A percentile compares a stretch with the other conserved stretches of the same genome.
Evolutionary conservation across 2,329 filamentous ascomycete species (phyloP).

Genomic region (Keithomyces neogunnii): DNA sequence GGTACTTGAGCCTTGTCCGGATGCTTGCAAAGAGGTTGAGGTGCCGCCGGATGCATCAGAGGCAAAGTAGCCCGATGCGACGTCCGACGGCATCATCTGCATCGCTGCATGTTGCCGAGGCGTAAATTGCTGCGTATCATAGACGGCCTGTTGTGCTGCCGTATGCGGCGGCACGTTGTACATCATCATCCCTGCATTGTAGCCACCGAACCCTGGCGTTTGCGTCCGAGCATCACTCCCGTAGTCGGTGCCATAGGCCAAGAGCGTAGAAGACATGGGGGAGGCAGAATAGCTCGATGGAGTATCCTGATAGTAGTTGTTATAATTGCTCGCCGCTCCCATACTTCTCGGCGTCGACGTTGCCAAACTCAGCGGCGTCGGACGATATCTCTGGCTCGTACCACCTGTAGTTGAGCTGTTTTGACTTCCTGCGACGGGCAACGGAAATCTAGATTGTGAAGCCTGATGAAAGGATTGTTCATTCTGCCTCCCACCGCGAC

Average conservation of each 20-base stretch:
- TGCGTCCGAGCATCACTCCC: slow-evolving; percentile 51
- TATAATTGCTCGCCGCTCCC: slow-evolving; percentile 49
- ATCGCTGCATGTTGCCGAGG: slow-evolving; percentile 68
- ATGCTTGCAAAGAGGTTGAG: slow-evolving; percentile 43
- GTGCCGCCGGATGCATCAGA: slow-evolving; percentile 36
- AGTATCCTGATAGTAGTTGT: slow-evolving; percentile 50
- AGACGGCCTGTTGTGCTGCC: slow-evolving; percentile 54
- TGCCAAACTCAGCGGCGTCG: slow-evolving; percentile 40
- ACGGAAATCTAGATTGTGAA: slow-evolving; percentile 44
- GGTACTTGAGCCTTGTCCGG: slow-evolving; percentile 37
- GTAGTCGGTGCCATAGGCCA: slow-evolving; percentile 58
- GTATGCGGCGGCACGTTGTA: slow-evolving; percentile 66
- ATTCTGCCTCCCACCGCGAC: slow-evolving; percentile 65
- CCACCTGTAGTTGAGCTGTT: slow-evolving; percentile 24
- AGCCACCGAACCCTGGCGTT: slow-evolving; percentile 46
- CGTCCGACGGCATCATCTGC: slow-evolving; percentile 51
- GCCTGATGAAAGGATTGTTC: slow-evolving; percentile 58
- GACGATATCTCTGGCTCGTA: slow-evolving; percentile 36
- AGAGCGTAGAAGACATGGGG: slow-evolving; percentile 46
- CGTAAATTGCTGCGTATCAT: slow-evolving; percentile 70
- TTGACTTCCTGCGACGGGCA: slow-evolving; percentile 41
- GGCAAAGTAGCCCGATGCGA: slow-evolving; percentile 63
- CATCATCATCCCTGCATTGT: slow-evolving; percentile 61
- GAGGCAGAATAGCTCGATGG: slow-evolving; percentile 42
- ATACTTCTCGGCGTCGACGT: slow-evolving; percentile 39